Percentiles rank a stretch among this genome's conserved stretches.
phyloP scores from a whole-genome alignment of 257 asterid species.

The Mitragyna speciosa region DNA sequence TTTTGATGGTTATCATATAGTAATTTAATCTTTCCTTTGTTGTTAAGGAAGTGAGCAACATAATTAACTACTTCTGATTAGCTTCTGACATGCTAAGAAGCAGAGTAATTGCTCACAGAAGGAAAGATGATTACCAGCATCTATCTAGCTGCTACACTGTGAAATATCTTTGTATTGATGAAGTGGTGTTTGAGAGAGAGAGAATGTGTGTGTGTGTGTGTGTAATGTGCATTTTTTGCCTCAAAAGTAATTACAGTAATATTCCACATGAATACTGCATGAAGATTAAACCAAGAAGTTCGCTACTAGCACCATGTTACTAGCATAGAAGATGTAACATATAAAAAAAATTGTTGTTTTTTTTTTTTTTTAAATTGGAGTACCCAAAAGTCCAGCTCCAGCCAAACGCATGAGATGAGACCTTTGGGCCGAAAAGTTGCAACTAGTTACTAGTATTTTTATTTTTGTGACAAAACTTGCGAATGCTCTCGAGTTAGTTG shows the following conservation, averaged over 20 bases:
- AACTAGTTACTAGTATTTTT: neutral
- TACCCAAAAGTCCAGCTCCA: neutral
- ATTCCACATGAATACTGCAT: neutral
- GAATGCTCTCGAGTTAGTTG: too few relatives aligned
- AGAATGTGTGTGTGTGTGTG: neutral
- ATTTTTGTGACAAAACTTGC: too few relatives aligned
- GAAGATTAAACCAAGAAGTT: neutral
- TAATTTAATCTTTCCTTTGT: constrained; percentile 38
- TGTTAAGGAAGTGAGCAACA: constrained; percentile 39
- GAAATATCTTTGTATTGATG: too few relatives aligned
- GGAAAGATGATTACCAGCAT: neutral
- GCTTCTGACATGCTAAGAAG: neutral
- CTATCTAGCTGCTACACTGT: neutral
- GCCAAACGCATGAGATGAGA: neutral
- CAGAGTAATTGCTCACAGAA: neutral
- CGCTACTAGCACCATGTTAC: too few relatives aligned
- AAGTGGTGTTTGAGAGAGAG: too few relatives aligned
- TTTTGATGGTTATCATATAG: constrained; percentile 15
- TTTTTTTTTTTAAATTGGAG: too few relatives aligned
- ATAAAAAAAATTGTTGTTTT: too few relatives aligned
- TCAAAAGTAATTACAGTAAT: too few relatives aligned
- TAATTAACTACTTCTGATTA: constrained; percentile 17
- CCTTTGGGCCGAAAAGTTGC: neutral
- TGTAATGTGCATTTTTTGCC: neutral
- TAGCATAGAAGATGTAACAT: too few relatives aligned